Evolutionary conservation across 306 rosid species (phyloP).

Genomic region (Inga leiocalycina): DNA sequence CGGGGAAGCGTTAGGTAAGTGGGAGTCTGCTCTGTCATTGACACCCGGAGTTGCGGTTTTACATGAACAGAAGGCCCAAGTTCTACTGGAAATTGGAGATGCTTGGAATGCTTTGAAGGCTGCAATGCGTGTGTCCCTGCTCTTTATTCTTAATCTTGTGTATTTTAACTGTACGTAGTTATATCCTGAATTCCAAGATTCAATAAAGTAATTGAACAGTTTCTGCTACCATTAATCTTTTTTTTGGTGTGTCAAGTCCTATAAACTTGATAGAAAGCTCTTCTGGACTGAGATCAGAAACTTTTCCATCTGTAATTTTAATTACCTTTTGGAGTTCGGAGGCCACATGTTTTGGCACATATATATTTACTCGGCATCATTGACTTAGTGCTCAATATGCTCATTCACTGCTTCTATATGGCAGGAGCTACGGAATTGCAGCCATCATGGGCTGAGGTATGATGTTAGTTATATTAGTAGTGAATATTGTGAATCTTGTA

Average conservation of each 20-base stretch:
- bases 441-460: conserved; percentile 94
- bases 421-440: conserved; percentile 90
- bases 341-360: not conserved
- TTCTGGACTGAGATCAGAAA: not conserved
- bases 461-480: not conserved
- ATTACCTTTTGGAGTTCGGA: conserved; percentile 19
- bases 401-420: conserved; percentile 32
- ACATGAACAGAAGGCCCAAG: conserved; percentile 90
- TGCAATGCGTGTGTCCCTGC: conserved; percentile 63
- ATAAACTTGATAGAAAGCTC: conserved; percentile 9
- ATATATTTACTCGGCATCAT: not conserved
- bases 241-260: not conserved
- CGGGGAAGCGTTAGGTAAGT: conserved; percentile 82
- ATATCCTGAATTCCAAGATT: conserved; percentile 18
- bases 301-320: not conserved
- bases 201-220: conserved; percentile 8
- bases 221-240: not conserved
- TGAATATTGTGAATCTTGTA: not conserved
- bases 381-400: conserved; percentile 10
- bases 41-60: conserved; percentile 67
- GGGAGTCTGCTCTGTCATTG: conserved; percentile 87
- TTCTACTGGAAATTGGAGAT: conserved; percentile 84
- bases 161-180: not conserved
- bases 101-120: conserved; percentile 91
- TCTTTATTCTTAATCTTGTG: conserved; percentile 19